Evolutionary conservation across 495 filamentous ascomycete genomes (phyloP), one percentile per base, ranked within the genome.

Genomic region (Trichoderma erinaceum): DNA sequence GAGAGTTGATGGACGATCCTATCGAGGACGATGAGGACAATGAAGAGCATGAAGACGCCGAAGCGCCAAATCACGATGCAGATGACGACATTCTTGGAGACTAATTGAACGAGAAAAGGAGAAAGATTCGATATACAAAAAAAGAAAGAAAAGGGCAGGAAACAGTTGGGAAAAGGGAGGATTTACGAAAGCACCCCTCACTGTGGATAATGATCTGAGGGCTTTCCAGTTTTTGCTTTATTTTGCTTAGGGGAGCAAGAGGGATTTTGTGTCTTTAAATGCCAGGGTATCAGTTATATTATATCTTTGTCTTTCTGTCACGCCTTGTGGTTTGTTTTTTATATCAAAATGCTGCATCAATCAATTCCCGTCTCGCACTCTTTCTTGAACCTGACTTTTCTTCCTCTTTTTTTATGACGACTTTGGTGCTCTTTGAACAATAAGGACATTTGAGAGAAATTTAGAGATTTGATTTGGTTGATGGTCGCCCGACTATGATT

Each of bases 61-160:
- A 61, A 25, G 70, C 70, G 41, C 67, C 71, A 41, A 74, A 74
- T 71, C 79, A 82, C 58, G 79, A 80, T 7, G 84, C 72, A 8
- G 75, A 75, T 48, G 80, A 79, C 16, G 87, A 88, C 70, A 79
- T 92, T 16, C 85, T 92, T 79, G 89, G 89, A 41, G 90, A 92
- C 77, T 92, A 71, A 78, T 66, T 43, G 27, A 48, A 64, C 35
- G 50, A 67, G 18, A 41, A 67, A 67, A 50, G 41, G 43, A 58
- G n/a, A 61, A 61, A 61, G n/a, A 29, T 29, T 4, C 29, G 4
- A 4, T 29, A 4, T 29, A 4, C 1, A 29, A 29, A 29, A 29
- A 32, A 61, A 61, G 7, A 10, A 2, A 8, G 29, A 25, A 13
- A 29, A 16, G 44, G 44, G 44, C 8, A 38, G 35, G 35, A 23